Evolutionary conservation across 2,329 filamentous ascomycete genomes (phyloP), one percentile per base, ranked within the genome.

Genomic region (Cytospora paraplurivora): DNA sequence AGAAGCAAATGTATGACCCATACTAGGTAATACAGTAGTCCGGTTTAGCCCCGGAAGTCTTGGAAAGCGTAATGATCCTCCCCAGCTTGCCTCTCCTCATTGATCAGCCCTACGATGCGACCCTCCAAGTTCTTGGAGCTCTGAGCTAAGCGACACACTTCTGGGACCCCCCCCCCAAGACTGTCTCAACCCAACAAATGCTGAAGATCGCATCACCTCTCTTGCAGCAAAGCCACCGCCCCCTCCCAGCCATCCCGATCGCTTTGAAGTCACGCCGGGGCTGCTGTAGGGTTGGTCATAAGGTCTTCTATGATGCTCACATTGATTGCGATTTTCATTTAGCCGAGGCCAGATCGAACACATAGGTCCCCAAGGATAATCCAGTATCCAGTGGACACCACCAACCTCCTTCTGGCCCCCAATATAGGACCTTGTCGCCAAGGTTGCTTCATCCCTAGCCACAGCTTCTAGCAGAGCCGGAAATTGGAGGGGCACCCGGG

Each of bases 81-180:
- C 27, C 27, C 27, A 2, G 27, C 27, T 32, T 27, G 12, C 5
- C 21, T 37, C 32, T 35, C 37, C n/a, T 19, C n/a, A 47, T 47
- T 12, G 5, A 47, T 11, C 58, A 37, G 50, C 58, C 57, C 12
- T 47, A 60, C 33, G 38, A 60, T 60, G 58, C n/a, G 44, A 54
- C 58, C 50, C 50, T 54, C 58, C 38, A 32, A 47, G 37, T 32
- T 54, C 5, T 33, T 27, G 27, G 27, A 27, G 27, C 27, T 27
- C 27, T 52, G 58, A 11, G 33, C 34, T 21, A n/a, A 32, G 7
- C 13, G n/a, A 33, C n/a, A 19, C 19, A 13, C n/a, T 35, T 37
- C 27, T 35, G 32, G 50, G 15, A 6, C 37, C 6, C 33, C 19
- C 35, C 17, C n/a, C n/a, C n/a, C n/a, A n/a, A 19, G 10, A 21